Percentiles rank a stretch among this genome's conserved stretches.
Conservation (phyloP, 2,329 filamentous ascomycete genomes). For the Microthyrium microscopicum region DNA sequence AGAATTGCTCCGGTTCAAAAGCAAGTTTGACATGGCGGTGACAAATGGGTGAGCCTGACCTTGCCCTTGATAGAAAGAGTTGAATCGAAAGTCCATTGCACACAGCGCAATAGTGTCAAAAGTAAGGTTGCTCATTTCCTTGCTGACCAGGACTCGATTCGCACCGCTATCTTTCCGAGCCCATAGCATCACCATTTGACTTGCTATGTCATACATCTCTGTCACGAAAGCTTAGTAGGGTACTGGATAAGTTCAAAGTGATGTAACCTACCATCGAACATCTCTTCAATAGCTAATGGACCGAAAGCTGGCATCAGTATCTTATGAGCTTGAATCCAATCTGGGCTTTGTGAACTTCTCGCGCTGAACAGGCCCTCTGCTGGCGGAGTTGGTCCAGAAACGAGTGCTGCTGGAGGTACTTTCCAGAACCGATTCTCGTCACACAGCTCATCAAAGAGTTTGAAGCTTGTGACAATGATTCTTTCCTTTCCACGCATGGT, state of each 20-base stretch:
- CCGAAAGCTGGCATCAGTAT: conserved; percentile 54
- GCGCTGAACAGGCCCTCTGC: conserved; percentile 6
- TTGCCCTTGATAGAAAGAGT: conserved; percentile 22
- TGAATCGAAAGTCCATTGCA: conserved; percentile 26
- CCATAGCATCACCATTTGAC: conserved; percentile 51
- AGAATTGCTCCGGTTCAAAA: no score
- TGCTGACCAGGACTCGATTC: conserved; percentile 18
- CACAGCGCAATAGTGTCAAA: conserved; percentile 23
- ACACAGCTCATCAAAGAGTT: conserved; percentile 7
- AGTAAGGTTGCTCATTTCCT: conserved; percentile 22
- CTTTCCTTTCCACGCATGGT: conserved; percentile 1
- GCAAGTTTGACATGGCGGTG: conserved; percentile 18
- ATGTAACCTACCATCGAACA: conserved; percentile 38
- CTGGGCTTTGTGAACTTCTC: not conserved
- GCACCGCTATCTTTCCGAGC: conserved; percentile 33
- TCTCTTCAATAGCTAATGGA: conserved; percentile 46
- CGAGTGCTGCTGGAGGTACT: not conserved
- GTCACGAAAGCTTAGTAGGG: not conserved
- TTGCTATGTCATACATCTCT: conserved; percentile 51
- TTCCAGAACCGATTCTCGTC: conserved; percentile 7
- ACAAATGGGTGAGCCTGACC: conserved; percentile 21
- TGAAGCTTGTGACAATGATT: conserved; percentile 2
- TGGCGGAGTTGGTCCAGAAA: not conserved
- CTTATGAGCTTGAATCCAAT: conserved; percentile 33
- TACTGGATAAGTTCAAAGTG: not conserved